Evolutionary conservation across 2,329 filamentous ascomycete species (phyloP), one percentile per base, ranked within the genome.

Genomic region (Harringtonia lauricola): DNA sequence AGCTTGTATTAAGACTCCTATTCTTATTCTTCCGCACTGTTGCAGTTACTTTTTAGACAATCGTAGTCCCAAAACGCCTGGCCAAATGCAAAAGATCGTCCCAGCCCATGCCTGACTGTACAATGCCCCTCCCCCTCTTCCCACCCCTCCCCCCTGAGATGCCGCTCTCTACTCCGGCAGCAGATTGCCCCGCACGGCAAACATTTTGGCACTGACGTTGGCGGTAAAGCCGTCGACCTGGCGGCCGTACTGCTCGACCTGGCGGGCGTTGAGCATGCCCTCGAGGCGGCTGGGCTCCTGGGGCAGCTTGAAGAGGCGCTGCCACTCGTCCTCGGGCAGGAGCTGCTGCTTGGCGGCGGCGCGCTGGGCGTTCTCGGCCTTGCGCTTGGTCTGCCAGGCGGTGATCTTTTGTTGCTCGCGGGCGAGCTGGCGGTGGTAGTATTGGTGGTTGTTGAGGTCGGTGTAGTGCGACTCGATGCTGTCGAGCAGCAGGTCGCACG

Each of bases 401-500:
- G 86, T 81, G 57, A 98, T 95, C 78, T 96, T 98, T 57, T 84
- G 70, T 70, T 98, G 92, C 71, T 98, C 92, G 55, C 92, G 86
- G 43, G 82, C 83, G 46, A 96, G 75, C 59, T 94, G 88, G 58
- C 92, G 80, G 70, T 95, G 88, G 72, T 95, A 95, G 76, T 77
- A 79, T 66, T 95, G 89, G 71, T 94, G 92, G 76, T 98, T 98
- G 79, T 96, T 96, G 63, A 94, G 83, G 67, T 98, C 92, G 48
- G 89, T 95, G 70, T 96, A 92, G 72, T 98, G 92, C 44, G 84
- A 83, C 72, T 98, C 92, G 63, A 98, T 95, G 71, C 84, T 88
- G 60, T 98, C 92, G 50, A 96, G 80, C 45, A 98, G 79, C 54
- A 95, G 79, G 61, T 98, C 90, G 68, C 88, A 95, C 42, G 90